phyloP scores from a whole-genome alignment of 192 early-diverging fungal species.

The Podila horticola region DNA sequence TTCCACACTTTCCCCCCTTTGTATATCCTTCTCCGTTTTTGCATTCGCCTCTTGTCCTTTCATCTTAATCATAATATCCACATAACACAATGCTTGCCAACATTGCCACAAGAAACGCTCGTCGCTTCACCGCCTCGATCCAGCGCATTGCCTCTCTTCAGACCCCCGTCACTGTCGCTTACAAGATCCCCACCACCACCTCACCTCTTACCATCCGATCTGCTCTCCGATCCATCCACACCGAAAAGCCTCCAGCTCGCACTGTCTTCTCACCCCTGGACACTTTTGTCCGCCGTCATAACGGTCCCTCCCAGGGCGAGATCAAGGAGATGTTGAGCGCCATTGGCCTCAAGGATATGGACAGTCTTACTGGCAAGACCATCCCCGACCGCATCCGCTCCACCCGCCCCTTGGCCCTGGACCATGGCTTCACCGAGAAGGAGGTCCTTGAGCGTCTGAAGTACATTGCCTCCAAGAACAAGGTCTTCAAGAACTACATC shows the following conservation, averaged over 20 bases:
- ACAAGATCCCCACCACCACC: neutral
- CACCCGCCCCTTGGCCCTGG: conserved; percentile 74
- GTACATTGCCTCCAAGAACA: conserved; percentile 91
- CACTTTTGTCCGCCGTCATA: conserved; percentile 88
- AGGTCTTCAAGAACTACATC: conserved; percentile 91
- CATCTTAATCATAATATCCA: conserved; percentile 6
- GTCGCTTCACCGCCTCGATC: conserved; percentile 40
- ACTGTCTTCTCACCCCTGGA: conserved; percentile 68
- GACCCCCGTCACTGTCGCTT: neutral
- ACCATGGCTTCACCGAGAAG: conserved; percentile 82
- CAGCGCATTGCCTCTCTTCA: conserved; percentile 21
- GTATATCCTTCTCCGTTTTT: neutral
- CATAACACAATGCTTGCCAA: conserved; percentile 36
- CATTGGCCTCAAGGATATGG: conserved; percentile 82
- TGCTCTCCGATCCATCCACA: conserved; percentile 47
- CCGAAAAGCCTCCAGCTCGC: conserved; percentile 49
- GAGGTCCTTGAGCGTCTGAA: conserved; percentile 88
- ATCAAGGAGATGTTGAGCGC: conserved; percentile 84
- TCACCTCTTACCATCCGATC: conserved; percentile 48
- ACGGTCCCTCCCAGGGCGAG: conserved; percentile 82
- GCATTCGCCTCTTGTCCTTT: neutral
- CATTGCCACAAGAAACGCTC: conserved; percentile 49
- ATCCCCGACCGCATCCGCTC: conserved; percentile 87
- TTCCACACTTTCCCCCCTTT: neutral
- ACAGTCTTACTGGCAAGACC: conserved; percentile 84